A percentile compares a stretch with the other conserved stretches of the same genome.
phyloP scores from a whole-genome alignment of 257 asterid genomes.

The Solanum piurae region DNA sequence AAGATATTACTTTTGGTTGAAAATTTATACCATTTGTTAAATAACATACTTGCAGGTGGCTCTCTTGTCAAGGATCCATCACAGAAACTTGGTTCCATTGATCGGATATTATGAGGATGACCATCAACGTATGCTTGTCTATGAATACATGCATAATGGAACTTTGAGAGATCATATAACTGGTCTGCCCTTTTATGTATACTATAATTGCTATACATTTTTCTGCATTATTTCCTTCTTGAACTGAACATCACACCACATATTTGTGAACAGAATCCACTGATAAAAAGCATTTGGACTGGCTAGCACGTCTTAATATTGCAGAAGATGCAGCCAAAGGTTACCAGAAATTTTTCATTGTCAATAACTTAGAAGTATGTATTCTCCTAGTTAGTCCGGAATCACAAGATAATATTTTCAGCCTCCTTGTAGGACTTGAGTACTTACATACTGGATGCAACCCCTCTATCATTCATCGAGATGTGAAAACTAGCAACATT shows the following conservation, averaged over 20 bases:
- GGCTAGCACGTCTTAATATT: conserved; percentile 76
- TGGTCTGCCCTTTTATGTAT: conserved; percentile 19
- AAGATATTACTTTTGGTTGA: neutral
- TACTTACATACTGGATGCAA: conserved; percentile 97
- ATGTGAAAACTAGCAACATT: conserved; percentile 88
- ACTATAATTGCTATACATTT: neutral
- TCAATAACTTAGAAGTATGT: neutral
- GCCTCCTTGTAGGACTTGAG: conserved; percentile 55
- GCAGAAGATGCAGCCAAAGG: conserved; percentile 99
- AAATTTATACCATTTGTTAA: neutral
- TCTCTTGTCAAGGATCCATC: conserved; percentile 89
- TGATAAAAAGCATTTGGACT: conserved; percentile 58
- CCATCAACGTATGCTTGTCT: conserved; percentile 86
- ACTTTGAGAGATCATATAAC: conserved; percentile 83
- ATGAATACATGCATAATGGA: conserved; percentile 97
- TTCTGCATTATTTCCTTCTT: neutral
- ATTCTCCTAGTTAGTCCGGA: neutral
- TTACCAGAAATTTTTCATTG: neutral
- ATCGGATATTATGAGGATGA: conserved; percentile 92
- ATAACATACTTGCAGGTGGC: conserved; percentile 59
- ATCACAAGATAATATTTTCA: neutral
- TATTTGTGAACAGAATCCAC: conserved; percentile 32
- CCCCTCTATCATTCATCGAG: conserved; percentile 92
- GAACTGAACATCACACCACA: neutral
- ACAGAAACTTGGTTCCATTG: conserved; percentile 89